A percentile compares a stretch with the other conserved stretches of the same genome.
phyloP scores from a whole-genome alignment of 73 alveolate genomes.

The Blepharisma stoltei region DNA sequence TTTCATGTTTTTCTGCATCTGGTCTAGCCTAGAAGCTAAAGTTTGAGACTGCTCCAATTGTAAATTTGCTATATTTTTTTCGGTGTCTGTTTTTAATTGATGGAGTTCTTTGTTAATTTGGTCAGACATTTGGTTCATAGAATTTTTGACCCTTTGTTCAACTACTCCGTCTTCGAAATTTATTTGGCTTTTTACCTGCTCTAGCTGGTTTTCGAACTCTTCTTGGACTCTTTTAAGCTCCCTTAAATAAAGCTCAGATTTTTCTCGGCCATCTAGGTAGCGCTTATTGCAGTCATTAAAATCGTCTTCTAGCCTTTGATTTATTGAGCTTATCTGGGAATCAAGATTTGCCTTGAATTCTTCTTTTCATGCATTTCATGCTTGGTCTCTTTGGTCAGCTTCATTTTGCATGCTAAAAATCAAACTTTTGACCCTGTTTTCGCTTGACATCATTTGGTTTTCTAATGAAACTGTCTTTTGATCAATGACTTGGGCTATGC shows the following conservation, averaged over 20 bases:
- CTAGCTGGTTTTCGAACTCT: neutral
- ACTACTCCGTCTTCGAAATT: slow-evolving; percentile 14
- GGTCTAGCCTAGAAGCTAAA: slow-evolving; percentile 12
- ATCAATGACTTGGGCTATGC: neutral
- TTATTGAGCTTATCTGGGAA: neutral
- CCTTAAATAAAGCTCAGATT: neutral
- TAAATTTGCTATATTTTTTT: neutral
- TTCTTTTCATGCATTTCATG: neutral
- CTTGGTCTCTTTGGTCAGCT: neutral
- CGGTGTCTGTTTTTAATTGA: neutral
- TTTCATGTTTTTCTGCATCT: neutral
- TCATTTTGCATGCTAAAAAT: neutral
- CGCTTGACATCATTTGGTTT: slow-evolving; percentile 18
- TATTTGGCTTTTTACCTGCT: neutral
- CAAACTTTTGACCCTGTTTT: neutral
- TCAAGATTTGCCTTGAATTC: neutral
- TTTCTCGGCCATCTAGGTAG: slow-evolving; percentile 8
- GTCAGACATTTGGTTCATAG: slow-evolving; percentile 3
- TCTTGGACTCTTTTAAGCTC: neutral
- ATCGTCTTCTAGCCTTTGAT: neutral
- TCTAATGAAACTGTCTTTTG: neutral
- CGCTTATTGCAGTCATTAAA: neutral
- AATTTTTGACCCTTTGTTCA: slow-evolving; percentile 2
- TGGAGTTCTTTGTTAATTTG: neutral
- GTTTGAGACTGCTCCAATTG: neutral